These are phyloP conservation scores for Trametes meyenii DNA, from an alignment of 768 basidiomycete genomes.

Conservation along the genomic window DNA sequence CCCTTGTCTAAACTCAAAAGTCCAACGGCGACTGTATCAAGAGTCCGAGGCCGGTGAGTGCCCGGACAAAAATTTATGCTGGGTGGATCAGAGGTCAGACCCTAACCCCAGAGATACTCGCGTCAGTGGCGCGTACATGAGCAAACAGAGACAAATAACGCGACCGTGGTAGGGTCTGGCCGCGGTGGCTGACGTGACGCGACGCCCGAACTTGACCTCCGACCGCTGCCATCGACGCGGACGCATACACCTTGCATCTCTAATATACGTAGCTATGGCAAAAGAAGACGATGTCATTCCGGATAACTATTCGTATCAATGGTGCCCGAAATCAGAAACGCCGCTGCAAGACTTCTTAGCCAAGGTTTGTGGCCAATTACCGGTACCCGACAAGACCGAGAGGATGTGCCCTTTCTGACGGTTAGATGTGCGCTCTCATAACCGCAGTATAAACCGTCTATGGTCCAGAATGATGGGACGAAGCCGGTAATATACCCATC, in stretches of 20 bases:
- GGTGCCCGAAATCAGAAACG: conserved; percentile 46
- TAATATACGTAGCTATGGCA: neutral
- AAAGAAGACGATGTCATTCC: conserved; percentile 47
- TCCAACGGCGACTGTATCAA: neutral
- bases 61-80: conserved; percentile 9
- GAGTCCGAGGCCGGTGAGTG: neutral
- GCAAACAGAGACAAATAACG: conserved; percentile 26
- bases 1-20: neutral
- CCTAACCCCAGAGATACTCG: conserved; percentile 1
- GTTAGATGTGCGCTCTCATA: neutral
- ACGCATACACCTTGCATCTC: too few species aligned
- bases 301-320: conserved; percentile 51
- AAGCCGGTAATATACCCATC: conserved; percentile 56
- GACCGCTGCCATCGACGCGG: neutral
- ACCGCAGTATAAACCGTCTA: conserved; percentile 70
- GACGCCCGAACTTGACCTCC: neutral
- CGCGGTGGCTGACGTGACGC: neutral
- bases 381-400: neutral
- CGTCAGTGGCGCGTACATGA: conserved; percentile 19
- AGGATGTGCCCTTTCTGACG: neutral
- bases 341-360: conserved; percentile 55
- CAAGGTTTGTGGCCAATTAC: conserved; percentile 44
- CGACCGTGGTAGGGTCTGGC: conserved; percentile 8
- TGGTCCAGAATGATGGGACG: conserved; percentile 76
- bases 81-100: conserved; percentile 1